Evolutionary conservation across 352 stramenopile species (phyloP), one percentile per base, ranked within the genome.

Genomic region (Elongisporangium undulatum): DNA sequence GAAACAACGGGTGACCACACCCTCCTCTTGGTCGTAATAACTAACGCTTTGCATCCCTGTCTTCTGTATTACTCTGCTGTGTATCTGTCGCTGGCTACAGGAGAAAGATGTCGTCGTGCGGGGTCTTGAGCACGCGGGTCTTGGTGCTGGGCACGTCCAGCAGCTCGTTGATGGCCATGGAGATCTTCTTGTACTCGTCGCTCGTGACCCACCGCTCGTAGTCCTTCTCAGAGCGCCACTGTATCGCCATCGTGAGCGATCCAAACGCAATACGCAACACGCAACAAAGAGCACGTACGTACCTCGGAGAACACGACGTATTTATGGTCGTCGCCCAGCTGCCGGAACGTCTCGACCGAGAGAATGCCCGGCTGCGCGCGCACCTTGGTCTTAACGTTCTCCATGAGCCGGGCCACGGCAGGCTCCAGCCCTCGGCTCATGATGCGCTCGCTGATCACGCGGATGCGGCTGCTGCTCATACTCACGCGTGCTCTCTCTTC

Each of bases 261-360:
- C 29, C 17, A 10, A 41, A n/a, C 48, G n/a, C 15, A 34, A 58
- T n/a, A n/a, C n/a, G n/a, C n/a, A n/a, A n/a, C n/a, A 29, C 6
- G 23, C 20, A 54, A 55, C 15, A 3, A 41, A 16, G 23, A 2
- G 12, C 23, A 26, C 23, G 13, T n/a, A 50, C 64, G 21, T 49
- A 92, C 82, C 82, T 95, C 81, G 51, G 86, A 93, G 70, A 95
- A 90, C 55, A 95, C 86, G 57, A 95, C 77, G 70, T 94, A 95
- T 70, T 95, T 95, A 61, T 89, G 85, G 63, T 84, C 66, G 58
- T 92, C 76, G 65, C 92, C 81, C 59, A 87, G 59, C 59, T 94
- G 81, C 54, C 63, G 75, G 71, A 85, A 89, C 1, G 86, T 95
- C 60, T 87, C 79, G 60, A 95, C 81, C 8, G 79, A 85, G 56